Evolutionary conservation across 2,329 filamentous ascomycete genomes (phyloP).

Genomic region (Talaromyces sp.): DNA sequence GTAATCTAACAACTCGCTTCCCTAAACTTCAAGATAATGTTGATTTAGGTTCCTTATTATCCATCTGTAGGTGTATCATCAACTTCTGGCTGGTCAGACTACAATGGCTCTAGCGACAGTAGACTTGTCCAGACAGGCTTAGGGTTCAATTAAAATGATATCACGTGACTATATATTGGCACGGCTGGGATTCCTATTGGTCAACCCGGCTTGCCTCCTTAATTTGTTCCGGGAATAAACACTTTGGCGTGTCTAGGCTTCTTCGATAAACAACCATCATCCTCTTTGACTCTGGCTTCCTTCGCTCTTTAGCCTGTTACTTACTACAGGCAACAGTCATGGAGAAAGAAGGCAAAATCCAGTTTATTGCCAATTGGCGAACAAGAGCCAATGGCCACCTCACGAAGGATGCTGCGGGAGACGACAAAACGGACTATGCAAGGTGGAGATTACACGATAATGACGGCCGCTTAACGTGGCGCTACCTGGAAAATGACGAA

Average conservation of each 20-base stretch:
- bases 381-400: constrained; percentile 35
- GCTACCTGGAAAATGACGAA: constrained; percentile 74
- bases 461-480: constrained; percentile 85
- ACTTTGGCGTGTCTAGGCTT: not conserved
- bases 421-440: constrained; percentile 67
- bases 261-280: not conserved
- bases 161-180: not conserved
- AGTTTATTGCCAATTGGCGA: constrained; percentile 35
- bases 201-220: not conserved
- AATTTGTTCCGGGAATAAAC: not conserved
- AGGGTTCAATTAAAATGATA: not conserved
- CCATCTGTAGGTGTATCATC: too few species aligned
- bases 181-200: not conserved
- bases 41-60: too few species aligned
- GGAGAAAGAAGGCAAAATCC: constrained; percentile 2
- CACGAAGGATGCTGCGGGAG: constrained; percentile 32
- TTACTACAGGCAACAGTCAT: not conserved
- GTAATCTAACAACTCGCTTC: too few species aligned
- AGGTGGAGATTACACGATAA: constrained; percentile 85
- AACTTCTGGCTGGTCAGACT: too few species aligned
- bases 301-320: not conserved
- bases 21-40: too few species aligned
- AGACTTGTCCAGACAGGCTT: not conserved
- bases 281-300: not conserved
- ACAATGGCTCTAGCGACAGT: too few species aligned